phyloP scores from a whole-genome alignment of 768 basidiomycete genomes.

The Pholiota microspora region DNA sequence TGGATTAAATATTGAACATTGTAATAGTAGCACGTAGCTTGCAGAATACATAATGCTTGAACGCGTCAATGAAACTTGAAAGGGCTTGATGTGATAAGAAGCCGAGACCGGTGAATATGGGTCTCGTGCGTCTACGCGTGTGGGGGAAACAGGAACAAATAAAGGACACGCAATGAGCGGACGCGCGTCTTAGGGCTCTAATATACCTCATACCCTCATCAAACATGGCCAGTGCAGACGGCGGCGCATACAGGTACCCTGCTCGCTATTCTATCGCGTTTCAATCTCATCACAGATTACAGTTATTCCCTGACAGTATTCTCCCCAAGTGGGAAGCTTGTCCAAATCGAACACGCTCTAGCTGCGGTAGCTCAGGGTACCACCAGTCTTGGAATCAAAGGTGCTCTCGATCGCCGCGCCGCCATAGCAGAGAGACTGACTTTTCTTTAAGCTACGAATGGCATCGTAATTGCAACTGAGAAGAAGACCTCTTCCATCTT shows the following conservation, averaged over 20 bases:
- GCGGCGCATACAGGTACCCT: constrained; percentile 72
- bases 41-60: too few species aligned
- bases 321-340: constrained; percentile 97
- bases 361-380: constrained; percentile 95
- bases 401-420: constrained; percentile 39
- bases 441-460: constrained; percentile 79
- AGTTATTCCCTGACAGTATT: constrained; percentile 99
- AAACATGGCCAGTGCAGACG: constrained; percentile 77
- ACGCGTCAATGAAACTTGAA: too few species aligned
- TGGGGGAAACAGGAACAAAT: constrained; percentile 18
- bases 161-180: constrained; percentile 19
- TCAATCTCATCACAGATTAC: constrained; percentile 14
- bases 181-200: constrained; percentile 23
- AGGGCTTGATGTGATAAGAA: too few species aligned
- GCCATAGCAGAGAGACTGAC: constrained; percentile 17
- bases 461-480: constrained; percentile 98
- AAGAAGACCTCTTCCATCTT: constrained; percentile 98
- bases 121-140: background rate
- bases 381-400: constrained; percentile 98
- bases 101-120: background rate
- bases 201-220: constrained; percentile 12
- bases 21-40: background rate
- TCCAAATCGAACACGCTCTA: constrained; percentile 99
- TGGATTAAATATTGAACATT: constrained; percentile 25
- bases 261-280: constrained; percentile 4